Evolutionary conservation across 73 alveolate genomes (phyloP).

Genomic region (Blepharisma japonicum): DNA sequence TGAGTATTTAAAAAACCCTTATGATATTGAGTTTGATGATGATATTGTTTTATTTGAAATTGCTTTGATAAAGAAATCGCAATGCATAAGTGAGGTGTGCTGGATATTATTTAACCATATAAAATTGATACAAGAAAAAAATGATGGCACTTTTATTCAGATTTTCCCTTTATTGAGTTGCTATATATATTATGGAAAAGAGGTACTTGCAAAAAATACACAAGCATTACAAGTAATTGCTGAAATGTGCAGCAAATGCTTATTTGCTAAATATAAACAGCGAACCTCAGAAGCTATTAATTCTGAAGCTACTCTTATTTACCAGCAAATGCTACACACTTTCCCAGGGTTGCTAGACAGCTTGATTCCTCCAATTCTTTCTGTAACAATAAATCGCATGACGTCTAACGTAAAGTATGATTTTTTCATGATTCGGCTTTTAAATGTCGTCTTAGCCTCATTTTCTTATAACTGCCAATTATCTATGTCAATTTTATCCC

Average conservation of each 20-base stretch:
- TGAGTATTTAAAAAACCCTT: conserved; percentile 15
- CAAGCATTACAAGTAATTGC: neutral
- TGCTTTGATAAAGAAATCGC: conserved; percentile 20
- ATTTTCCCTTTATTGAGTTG: conserved; percentile 19
- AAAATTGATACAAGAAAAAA: conserved; percentile 14
- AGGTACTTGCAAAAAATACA: conserved; percentile 2
- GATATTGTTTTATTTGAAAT: conserved; percentile 28
- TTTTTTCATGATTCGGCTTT: conserved; percentile 12
- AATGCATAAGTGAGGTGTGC: neutral
- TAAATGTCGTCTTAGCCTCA: neutral
- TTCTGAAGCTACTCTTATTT: conserved; percentile 19
- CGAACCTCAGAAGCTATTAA: conserved; percentile 10
- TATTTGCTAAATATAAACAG: neutral
- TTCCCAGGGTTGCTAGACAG: neutral
- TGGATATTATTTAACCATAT: conserved; percentile 6
- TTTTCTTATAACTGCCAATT: neutral
- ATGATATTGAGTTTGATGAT: conserved; percentile 33
- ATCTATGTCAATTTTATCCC: neutral
- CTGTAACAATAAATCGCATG: neutral
- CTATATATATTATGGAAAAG: conserved; percentile 29
- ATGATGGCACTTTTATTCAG: conserved; percentile 11
- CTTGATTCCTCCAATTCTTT: neutral
- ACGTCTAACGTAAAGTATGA: neutral
- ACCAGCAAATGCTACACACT: conserved; percentile 2
- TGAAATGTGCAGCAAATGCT: conserved; percentile 30